phyloP scores from a whole-genome alignment of 257 asterid genomes.

The Solanum pennellii region DNA sequence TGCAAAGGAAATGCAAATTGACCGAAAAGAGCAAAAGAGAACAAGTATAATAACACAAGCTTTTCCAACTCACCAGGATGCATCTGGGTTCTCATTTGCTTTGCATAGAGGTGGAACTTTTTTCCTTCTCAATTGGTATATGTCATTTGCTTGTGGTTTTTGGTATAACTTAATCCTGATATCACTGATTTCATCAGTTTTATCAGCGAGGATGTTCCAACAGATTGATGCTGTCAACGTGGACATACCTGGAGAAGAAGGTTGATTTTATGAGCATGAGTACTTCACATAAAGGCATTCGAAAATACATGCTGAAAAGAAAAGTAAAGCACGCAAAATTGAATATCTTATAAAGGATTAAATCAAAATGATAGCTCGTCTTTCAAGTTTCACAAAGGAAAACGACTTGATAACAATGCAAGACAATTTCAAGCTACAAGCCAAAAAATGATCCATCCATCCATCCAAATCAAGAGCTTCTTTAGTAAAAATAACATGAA shows the following conservation, averaged over 20 bases:
- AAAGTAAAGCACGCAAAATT: background rate
- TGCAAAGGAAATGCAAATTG: background rate
- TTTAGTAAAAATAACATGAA: background rate
- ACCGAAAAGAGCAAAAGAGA: background rate
- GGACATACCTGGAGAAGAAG: constrained; percentile 57
- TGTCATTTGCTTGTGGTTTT: constrained; percentile 71
- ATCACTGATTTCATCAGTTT: constrained; percentile 79
- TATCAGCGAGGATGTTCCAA: constrained; percentile 94
- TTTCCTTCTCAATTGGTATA: constrained; percentile 67
- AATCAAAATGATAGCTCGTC: background rate
- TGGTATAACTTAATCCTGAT: constrained; percentile 75
- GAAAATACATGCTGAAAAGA: background rate
- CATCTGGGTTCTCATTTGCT: constrained; percentile 80
- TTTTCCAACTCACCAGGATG: constrained; percentile 62
- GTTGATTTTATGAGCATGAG: background rate
- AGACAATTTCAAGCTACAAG: background rate
- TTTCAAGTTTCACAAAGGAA: background rate
- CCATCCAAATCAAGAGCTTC: background rate
- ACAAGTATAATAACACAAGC: background rate
- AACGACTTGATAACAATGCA: background rate
- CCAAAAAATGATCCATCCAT: background rate
- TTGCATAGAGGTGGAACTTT: constrained; percentile 82
- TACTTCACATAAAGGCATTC: background rate
- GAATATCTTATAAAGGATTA: background rate
- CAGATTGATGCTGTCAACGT: constrained; percentile 62